Evolutionary conservation across 1,139 yeast species (phyloP).

Genomic region (Zygosaccharomyces sapae): DNA sequence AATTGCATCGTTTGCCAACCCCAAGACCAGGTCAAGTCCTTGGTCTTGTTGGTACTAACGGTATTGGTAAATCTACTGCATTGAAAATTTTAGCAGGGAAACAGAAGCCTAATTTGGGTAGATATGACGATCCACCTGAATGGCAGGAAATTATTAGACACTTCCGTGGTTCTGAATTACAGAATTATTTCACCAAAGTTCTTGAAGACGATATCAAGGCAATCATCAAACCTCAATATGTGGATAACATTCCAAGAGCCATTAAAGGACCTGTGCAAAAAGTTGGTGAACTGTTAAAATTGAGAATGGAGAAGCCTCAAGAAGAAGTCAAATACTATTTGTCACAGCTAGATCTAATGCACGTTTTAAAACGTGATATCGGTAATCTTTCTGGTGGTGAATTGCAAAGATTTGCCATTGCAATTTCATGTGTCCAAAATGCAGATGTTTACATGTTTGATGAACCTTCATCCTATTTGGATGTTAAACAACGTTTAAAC

Average conservation of each 20-base stretch:
- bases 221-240: conserved; percentile 95
- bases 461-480: conserved; percentile 97
- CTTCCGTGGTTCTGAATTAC: conserved; percentile 96
- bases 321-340: conserved; percentile 60
- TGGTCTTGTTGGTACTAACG: conserved; percentile 97
- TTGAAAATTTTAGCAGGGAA: conserved; percentile 96
- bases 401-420: conserved; percentile 95
- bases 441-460: conserved; percentile 99
- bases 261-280: conserved; percentile 83
- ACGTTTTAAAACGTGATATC: conserved; percentile 79
- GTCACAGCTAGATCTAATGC: conserved; percentile 64
- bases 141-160: conserved; percentile 90
- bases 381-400: conserved; percentile 95
- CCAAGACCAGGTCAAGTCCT: conserved; percentile 99
- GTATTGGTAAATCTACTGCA: conserved; percentile 99
- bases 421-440: conserved; percentile 90
- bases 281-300: conserved; percentile 78
- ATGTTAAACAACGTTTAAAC: conserved; percentile 96
- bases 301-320: conserved; percentile 63
- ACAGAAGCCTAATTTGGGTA: conserved; percentile 93
- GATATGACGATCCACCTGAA: conserved; percentile 91
- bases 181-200: conserved; percentile 89
- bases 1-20: conserved; percentile 92
- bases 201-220: conserved; percentile 92
- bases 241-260: conserved; percentile 94